phyloP scores from a whole-genome alignment of 495 filamentous ascomycete species.

The Hyaloscypha bicolor region DNA sequence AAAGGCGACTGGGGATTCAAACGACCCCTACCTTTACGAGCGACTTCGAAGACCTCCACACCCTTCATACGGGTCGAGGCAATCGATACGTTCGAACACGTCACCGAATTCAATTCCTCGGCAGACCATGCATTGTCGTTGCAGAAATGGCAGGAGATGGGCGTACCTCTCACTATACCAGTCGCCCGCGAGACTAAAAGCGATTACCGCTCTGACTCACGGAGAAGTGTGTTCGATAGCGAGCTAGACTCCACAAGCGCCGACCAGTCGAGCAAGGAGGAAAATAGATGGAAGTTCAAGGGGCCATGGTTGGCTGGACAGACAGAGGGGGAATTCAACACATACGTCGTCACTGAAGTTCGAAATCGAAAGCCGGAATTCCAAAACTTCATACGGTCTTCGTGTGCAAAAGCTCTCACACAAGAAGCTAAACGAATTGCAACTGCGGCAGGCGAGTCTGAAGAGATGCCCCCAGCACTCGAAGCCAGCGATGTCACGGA shows the following conservation, averaged over 20 bases:
- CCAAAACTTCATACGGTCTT: constrained; percentile 56
- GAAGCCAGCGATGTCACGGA: constrained; percentile 53
- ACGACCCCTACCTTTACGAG: constrained; percentile 73
- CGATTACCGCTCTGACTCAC: background rate
- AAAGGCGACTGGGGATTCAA: constrained; percentile 96
- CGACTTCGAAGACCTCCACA: constrained; percentile 69
- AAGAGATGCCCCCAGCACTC: constrained; percentile 30
- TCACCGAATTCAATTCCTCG: constrained; percentile 87
- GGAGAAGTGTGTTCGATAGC: constrained; percentile 59
- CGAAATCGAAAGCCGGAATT: constrained; percentile 63
- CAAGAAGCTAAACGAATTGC: constrained; percentile 44
- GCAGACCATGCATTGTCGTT: constrained; percentile 80
- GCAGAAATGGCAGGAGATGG: constrained; percentile 84
- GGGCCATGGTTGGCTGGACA: constrained; percentile 85
- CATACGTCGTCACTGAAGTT: constrained; percentile 64
- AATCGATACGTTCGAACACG: constrained; percentile 86
- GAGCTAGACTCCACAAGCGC: constrained; percentile 50
- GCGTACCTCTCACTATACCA: constrained; percentile 61
- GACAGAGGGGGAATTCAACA: constrained; percentile 69
- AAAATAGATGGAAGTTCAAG: constrained; percentile 66
- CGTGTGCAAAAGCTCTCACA: constrained; percentile 47
- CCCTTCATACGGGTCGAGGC: constrained; percentile 71
- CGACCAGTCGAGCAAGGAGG: constrained; percentile 32
- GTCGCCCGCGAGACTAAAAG: background rate
- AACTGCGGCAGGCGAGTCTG: constrained; percentile 37